Conservation (phyloP, 2,329 filamentous ascomycete species). For the Eutypa lata region DNA sequence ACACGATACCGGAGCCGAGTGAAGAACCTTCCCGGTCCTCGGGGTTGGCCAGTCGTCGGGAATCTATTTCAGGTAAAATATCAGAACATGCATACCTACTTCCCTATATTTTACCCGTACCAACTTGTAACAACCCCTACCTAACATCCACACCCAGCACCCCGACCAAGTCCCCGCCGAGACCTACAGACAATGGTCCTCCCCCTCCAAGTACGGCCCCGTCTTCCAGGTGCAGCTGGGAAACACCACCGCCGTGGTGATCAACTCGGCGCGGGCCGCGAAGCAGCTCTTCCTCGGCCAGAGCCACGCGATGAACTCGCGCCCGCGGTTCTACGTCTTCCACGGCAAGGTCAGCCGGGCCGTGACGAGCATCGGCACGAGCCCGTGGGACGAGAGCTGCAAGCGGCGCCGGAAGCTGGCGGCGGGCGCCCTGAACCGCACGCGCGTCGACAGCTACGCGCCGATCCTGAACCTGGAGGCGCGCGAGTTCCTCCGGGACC, state of each 20-base stretch:
- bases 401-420: conserved; percentile 64
- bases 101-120: too few relatives aligned
- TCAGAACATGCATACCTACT: too few relatives aligned
- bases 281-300: conserved; percentile 46
- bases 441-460: conserved; percentile 60
- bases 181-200: conserved; percentile 53
- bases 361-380: conserved; percentile 62
- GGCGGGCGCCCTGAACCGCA: conserved; percentile 62
- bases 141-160: too few relatives aligned
- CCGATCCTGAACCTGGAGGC: conserved; percentile 61
- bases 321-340: conserved; percentile 58
- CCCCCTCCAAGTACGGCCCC: conserved; percentile 33
- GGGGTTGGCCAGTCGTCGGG: conserved; percentile 13
- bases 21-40: conserved; percentile 13
- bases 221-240: conserved; percentile 58
- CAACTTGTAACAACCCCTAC: too few relatives aligned
- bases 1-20: conserved; percentile 11
- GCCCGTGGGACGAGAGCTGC: conserved; percentile 62
- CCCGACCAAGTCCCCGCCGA: conserved; percentile 33
- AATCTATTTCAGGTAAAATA: conserved; percentile 17
- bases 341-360: conserved; percentile 42
- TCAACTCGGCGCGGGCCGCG: conserved; percentile 52
- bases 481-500: conserved; percentile 59
- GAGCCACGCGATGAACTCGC: conserved; percentile 52
- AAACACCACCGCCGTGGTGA: conserved; percentile 53